These are phyloP conservation scores for Cercospora sesami DNA, from an alignment of 2,329 filamentous ascomycete species.

Conservation along the genomic window DNA sequence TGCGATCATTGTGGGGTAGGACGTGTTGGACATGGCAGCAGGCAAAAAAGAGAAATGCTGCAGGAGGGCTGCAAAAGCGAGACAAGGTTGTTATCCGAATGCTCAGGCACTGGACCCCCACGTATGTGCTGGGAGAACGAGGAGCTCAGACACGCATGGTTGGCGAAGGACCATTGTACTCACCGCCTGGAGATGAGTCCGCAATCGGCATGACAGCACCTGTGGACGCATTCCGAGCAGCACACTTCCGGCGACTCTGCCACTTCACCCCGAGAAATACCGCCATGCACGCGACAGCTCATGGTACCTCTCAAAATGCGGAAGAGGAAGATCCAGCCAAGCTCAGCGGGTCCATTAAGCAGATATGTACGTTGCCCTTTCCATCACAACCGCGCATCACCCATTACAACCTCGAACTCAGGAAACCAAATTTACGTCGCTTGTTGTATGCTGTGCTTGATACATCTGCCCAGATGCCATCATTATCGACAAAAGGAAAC, in stretches of 20 bases:
- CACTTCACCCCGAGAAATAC: background rate
- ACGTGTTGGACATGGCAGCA: background rate
- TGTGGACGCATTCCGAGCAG: background rate
- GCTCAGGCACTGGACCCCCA: background rate
- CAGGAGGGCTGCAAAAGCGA: background rate
- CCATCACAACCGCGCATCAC: background rate
- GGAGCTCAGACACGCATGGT: background rate
- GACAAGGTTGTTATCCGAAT: background rate
- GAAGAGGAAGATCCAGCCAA: background rate
- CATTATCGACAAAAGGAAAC: slow-evolving; percentile 10
- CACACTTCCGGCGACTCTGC: background rate
- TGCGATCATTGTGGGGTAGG: background rate
- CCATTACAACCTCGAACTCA: background rate
- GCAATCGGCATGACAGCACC: background rate
- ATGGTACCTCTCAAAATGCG: background rate
- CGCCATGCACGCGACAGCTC: background rate
- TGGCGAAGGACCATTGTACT: background rate
- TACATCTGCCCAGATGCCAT: slow-evolving; percentile 4
- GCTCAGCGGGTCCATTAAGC: slow-evolving; percentile 8
- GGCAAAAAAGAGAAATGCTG: background rate
- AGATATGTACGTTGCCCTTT: slow-evolving; percentile 8
- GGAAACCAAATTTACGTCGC: background rate
- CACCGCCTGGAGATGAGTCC: background rate
- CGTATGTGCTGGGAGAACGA: background rate
- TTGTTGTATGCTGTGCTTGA: background rate